phyloP scores from a whole-genome alignment of 2,329 filamentous ascomycete genomes.

The Aureobasidium sp. region DNA sequence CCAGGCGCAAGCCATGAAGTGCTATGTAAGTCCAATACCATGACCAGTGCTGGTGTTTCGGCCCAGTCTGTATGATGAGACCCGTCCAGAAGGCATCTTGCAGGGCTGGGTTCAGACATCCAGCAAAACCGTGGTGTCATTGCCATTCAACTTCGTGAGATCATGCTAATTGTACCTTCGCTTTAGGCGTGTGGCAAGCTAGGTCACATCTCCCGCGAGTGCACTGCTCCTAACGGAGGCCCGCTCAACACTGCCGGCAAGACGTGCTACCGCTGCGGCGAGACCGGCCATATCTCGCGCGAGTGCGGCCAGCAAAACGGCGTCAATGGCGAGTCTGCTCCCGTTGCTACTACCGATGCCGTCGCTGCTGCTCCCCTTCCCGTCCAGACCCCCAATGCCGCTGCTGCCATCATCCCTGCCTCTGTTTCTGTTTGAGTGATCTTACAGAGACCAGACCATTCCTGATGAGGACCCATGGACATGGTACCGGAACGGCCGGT shows the following conservation, averaged over 20 bases:
- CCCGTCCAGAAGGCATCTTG: too few species aligned
- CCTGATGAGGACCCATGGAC: slow-evolving; percentile 10
- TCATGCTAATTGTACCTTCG: too few species aligned
- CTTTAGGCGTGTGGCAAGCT: slow-evolving; percentile 94
- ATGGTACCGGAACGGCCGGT: slow-evolving; percentile 11
- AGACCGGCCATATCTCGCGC: slow-evolving; percentile 91
- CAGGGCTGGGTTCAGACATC: too few species aligned
- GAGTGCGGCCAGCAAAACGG: slow-evolving; percentile 75
- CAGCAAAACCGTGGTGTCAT: too few species aligned
- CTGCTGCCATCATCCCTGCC: slow-evolving; percentile 38
- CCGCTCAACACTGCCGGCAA: slow-evolving; percentile 93
- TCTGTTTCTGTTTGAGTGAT: slow-evolving; percentile 38
- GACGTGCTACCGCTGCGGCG: slow-evolving; percentile 96
- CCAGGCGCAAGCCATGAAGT: slow-evolving; percentile 98
- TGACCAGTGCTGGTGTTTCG: too few species aligned
- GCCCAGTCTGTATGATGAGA: too few species aligned
- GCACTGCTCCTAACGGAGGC: slow-evolving; percentile 92
- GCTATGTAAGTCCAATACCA: too few species aligned
- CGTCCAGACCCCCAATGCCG: slow-evolving; percentile 32
- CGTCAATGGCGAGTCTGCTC: slow-evolving; percentile 27
- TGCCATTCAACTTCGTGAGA: too few species aligned
- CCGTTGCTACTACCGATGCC: slow-evolving; percentile 32
- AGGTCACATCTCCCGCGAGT: slow-evolving; percentile 89
- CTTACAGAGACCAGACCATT: not conserved
- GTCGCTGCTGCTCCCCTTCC: slow-evolving; percentile 39